Base-by-base conservation (phyloP, 2,329 filamentous ascomycete genomes). In the Claviceps pazoutovae region DNA sequence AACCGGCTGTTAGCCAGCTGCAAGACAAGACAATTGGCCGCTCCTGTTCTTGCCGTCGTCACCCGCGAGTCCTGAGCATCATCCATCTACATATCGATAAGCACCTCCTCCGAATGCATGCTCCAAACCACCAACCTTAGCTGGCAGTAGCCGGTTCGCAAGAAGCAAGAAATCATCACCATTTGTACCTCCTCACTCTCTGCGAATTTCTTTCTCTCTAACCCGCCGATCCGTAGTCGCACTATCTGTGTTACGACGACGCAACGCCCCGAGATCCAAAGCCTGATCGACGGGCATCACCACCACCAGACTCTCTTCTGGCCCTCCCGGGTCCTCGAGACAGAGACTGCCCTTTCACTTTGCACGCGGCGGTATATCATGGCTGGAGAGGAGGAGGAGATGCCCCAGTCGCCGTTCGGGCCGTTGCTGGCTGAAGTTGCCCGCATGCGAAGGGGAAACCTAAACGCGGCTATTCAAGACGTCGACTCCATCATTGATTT, bases 401-500 rank as follows among this genome's bases (percentile, higher is more conserved):
- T 60, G 58, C 58, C 64, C 46, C 73, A 62, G 49, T 75, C 72
- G 62, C 71, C 73, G 23, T 74, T 80, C 61, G 67, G 70, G 52
- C 67, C 70, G 34, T 68, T 95, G 57, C 78, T 86, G 65, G 82
- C 82, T 60, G 88, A 94, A 64, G 79, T 93, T 58, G 77, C 82
- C 58, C 80, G 82, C 60, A 79, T 94, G 54, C 79, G 79, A 60
- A 82, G 78, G 63, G 81, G 78, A 56, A 79, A 82, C 36, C 77
- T 90, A 45, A 78, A 78, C 4, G 79, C 84, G 52, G 83, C 83
- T 41, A 81, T 95, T 53, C 71, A 80, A 37, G 83, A 94, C 74
- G 85, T 95, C 17, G 88, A 97, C 64, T 78, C 80, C 54, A 84
- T 90, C 41, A 88, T 98, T 58, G 79, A 88, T 56, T 69, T 87